Evolutionary conservation across 2,329 filamentous ascomycete genomes (phyloP).

Genomic region (Fusarium sp.): DNA sequence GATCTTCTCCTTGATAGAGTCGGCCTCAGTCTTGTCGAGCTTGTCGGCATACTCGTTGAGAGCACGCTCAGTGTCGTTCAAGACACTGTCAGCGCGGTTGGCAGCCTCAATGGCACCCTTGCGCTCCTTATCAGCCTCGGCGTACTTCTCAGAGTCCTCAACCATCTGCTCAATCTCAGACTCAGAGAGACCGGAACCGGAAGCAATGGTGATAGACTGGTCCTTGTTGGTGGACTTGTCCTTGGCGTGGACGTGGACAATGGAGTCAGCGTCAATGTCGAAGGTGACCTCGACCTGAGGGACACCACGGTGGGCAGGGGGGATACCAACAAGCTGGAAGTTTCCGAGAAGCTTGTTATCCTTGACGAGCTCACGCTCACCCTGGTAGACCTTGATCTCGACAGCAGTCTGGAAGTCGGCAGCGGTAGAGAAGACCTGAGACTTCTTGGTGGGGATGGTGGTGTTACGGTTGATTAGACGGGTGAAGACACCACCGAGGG

Average conservation of each 20-base stretch:
- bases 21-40: constrained; percentile 95
- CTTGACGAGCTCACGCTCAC: constrained; percentile 97
- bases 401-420: constrained; percentile 99
- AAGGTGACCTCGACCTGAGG: constrained; percentile 98
- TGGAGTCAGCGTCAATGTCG: constrained; percentile 97
- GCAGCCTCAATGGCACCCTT: constrained; percentile 94
- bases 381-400: constrained; percentile 99
- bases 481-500: constrained; percentile 96
- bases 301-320: constrained; percentile 94
- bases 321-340: constrained; percentile 99
- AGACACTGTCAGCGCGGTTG: constrained; percentile 95
- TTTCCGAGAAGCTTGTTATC: constrained; percentile 99
- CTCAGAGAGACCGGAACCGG: constrained; percentile 95
- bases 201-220: constrained; percentile 98
- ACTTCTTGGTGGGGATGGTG: constrained; percentile 99
- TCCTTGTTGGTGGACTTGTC: constrained; percentile 99
- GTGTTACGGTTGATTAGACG: constrained; percentile 99
- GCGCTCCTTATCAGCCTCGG: constrained; percentile 94
- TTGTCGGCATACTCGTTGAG: constrained; percentile 96
- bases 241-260: constrained; percentile 97
- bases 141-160: constrained; percentile 96
- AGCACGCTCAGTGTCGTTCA: constrained; percentile 98
- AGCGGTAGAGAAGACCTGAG: constrained; percentile 96
- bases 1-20: constrained; percentile 95
- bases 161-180: constrained; percentile 98